Evolutionary conservation across 1,284 basidiomycete genomes (phyloP).

Genomic region (Pascua guehoae): DNA sequence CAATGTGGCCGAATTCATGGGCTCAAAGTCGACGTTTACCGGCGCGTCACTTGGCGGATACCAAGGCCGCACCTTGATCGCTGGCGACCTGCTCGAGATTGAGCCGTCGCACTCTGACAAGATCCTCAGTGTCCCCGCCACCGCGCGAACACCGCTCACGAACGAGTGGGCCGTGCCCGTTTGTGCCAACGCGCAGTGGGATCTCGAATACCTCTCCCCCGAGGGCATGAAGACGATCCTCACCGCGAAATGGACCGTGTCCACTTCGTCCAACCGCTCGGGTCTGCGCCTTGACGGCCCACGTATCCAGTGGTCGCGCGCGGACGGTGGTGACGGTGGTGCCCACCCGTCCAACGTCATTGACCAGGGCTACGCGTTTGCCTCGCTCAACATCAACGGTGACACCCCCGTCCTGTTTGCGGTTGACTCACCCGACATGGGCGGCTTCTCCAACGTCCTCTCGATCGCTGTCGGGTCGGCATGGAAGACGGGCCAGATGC

Average conservation of each 20-base stretch:
- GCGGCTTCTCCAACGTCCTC: slow-evolving; percentile 23
- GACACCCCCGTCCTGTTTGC: slow-evolving; percentile 61
- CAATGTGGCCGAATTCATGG: slow-evolving; percentile 56
- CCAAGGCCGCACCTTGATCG: slow-evolving; percentile 54
- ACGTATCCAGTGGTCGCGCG: slow-evolving; percentile 60
- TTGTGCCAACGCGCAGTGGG: slow-evolving; percentile 21
- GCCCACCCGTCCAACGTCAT: slow-evolving; percentile 68
- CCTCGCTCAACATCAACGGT: slow-evolving; percentile 62
- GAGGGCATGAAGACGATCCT: slow-evolving; percentile 32
- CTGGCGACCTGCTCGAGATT: slow-evolving; percentile 47
- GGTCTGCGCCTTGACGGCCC: slow-evolving; percentile 49
- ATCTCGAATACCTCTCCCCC: slow-evolving; percentile 17
- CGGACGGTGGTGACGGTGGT: slow-evolving; percentile 65
- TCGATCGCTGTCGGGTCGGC: slow-evolving; percentile 11
- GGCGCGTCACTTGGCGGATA: slow-evolving; percentile 36
- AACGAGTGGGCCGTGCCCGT: slow-evolving; percentile 19
- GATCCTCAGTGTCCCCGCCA: slow-evolving; percentile 7
- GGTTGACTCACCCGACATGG: slow-evolving; percentile 33
- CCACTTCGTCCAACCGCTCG: slow-evolving; percentile 40
- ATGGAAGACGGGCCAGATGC: slow-evolving; percentile 43
- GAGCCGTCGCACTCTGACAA: background rate
- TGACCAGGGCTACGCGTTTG: slow-evolving; percentile 63
- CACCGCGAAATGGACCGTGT: slow-evolving; percentile 36
- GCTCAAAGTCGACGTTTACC: slow-evolving; percentile 50
- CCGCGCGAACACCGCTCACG: slow-evolving; percentile 11